Evolutionary conservation across 2,329 filamentous ascomycete species (phyloP), one percentile per base, ranked within the genome.

Genomic region (Pseudogymnoascus sp.): DNA sequence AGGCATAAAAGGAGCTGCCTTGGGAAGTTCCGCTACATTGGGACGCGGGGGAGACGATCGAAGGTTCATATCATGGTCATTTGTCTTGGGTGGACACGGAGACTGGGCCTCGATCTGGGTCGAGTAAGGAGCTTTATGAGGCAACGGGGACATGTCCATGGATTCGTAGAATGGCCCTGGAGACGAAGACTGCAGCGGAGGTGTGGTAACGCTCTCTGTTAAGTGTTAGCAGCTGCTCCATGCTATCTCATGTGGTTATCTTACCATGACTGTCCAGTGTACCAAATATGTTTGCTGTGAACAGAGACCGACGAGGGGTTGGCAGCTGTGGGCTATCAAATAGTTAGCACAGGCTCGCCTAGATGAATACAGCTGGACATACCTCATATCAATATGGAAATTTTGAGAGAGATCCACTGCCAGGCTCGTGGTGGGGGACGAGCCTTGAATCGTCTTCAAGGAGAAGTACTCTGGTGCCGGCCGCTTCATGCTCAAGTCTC

Each of bases 371-470:
- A 33, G 29, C 67, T 66, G 66, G 65, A 79, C 83, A 69, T 81
- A 97, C 93, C 93, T 97, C 73, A 89, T 91, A 76, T 97, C 93
- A 74, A 97, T 90, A 74, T 93, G 90, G 75, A 97, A 96, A 80
- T 97, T 99, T 74, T 96, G 92, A 64, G 93, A 97, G 70, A 97
- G 82, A 77, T 99, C 95, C 66, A 92, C 93, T 44, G 93, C 93
- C 69, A 99, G 80, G 72, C 91, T 96, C 61, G 91, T 87, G 37
- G 92, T 93, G 5, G 95, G 95, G 63, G 95, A 99, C 19, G 93
- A 96, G 59, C 91, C 91, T 69, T 86, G 86, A 71, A 91, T 80
- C 61, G 88, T 83, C 73, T 90, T 92, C 70, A 89, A 76, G 71
- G 82, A 87, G 79, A 97, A 96, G 79, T 95, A 96, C 76, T 96